A percentile compares a stretch with the other conserved stretches of the same genome.
These are phyloP conservation scores for Sporodiniella umbellata DNA, from an alignment of 371 early-diverging fungal species.

Conservation along the genomic window DNA sequence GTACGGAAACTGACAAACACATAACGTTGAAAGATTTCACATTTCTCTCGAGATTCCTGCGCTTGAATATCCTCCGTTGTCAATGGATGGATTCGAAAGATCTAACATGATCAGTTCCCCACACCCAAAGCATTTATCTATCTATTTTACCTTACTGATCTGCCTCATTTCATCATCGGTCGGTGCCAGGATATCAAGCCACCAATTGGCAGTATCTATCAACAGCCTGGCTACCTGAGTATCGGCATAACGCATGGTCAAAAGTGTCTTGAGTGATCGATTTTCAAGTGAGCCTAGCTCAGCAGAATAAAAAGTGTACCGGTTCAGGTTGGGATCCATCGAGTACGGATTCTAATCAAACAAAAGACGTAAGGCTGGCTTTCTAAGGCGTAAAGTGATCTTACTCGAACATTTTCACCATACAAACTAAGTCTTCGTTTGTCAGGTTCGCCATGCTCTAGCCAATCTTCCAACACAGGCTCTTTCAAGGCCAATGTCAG, in stretches of 20 bases:
- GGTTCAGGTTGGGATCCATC: slow-evolving; percentile 24
- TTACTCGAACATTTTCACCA: slow-evolving; percentile 28
- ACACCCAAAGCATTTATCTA: not conserved
- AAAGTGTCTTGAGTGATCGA: slow-evolving; percentile 44
- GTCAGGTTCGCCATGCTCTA: slow-evolving; percentile 7
- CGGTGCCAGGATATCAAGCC: slow-evolving; percentile 84
- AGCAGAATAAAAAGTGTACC: slow-evolving; percentile 59
- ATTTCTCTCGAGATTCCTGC: slow-evolving; percentile 73
- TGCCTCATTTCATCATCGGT: slow-evolving; percentile 77
- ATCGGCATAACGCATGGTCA: not conserved
- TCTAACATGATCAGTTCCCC: slow-evolving; percentile 12
- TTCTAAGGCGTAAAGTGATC: not conserved
- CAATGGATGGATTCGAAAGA: slow-evolving; percentile 68
- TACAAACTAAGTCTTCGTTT: slow-evolving; percentile 25
- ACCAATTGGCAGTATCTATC: slow-evolving; percentile 62
- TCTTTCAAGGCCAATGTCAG: slow-evolving; percentile 5
- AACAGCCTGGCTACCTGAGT: slow-evolving; percentile 31
- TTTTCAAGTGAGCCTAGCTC: slow-evolving; percentile 49
- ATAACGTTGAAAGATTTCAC: slow-evolving; percentile 70
- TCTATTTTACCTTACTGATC: slow-evolving; percentile 51
- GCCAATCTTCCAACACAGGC: slow-evolving; percentile 12
- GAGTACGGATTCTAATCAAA: slow-evolving; percentile 25
- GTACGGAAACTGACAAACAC: slow-evolving; percentile 67
- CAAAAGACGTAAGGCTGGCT: not conserved
- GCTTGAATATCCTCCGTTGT: slow-evolving; percentile 73